Conservation (phyloP, 768 basidiomycete species). For the Amanita phalloides region DNA sequence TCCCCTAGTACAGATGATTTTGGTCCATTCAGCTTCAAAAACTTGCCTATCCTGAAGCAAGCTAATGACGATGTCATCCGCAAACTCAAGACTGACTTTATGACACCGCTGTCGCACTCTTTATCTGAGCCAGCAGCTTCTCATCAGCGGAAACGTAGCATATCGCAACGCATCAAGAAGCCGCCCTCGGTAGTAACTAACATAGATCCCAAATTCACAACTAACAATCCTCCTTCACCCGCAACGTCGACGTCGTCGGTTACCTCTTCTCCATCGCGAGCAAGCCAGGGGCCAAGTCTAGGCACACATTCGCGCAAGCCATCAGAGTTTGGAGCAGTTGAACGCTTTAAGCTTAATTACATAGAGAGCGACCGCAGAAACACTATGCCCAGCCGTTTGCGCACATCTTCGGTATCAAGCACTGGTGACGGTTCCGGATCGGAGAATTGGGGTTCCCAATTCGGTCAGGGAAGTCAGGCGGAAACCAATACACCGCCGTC, state of each 20-base stretch:
- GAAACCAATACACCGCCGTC: constrained; percentile 67
- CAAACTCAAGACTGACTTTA: constrained; percentile 87
- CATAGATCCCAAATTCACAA: constrained; percentile 46
- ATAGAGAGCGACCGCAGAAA: constrained; percentile 69
- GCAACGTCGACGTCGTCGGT: constrained; percentile 88
- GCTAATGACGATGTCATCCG: constrained; percentile 98
- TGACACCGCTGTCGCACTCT: constrained; percentile 66
- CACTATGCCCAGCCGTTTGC: constrained; percentile 80
- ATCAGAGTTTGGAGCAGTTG: constrained; percentile 80
- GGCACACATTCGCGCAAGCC: constrained; percentile 70
- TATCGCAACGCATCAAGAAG: constrained; percentile 77
- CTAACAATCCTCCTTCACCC: constrained; percentile 82
- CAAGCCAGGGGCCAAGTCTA: constrained; percentile 52
- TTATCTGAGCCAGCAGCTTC: constrained; percentile 50
- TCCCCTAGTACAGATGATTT: constrained; percentile 80
- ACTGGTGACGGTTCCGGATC: constrained; percentile 71
- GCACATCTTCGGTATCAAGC: constrained; percentile 81
- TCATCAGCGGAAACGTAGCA: constrained; percentile 63
- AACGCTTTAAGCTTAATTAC: constrained; percentile 79
- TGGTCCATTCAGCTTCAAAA: constrained; percentile 98
- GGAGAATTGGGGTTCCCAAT: constrained; percentile 57
- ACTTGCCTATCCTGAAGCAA: constrained; percentile 90
- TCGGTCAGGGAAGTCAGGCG: constrained; percentile 43
- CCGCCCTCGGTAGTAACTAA: constrained; percentile 70
- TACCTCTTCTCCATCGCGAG: constrained; percentile 79